Conservation (phyloP, 208 protist genomes). For the Sergeia podlipaevii region DNA sequence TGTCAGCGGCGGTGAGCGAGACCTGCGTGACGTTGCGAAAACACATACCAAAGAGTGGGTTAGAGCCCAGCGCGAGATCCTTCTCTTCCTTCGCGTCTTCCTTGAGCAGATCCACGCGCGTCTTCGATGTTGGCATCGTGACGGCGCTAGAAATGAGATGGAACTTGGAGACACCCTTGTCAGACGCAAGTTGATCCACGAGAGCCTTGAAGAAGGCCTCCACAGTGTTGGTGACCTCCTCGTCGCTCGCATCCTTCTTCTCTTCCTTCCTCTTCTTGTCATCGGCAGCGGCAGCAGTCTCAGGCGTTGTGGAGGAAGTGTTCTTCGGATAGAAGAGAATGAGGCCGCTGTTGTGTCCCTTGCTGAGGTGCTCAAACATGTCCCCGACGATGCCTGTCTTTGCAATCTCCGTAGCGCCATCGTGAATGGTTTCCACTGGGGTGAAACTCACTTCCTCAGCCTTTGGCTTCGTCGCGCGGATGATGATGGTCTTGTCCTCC, state of each 20-base stretch:
- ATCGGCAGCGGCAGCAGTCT: too few species aligned
- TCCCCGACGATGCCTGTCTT: conserved; percentile 15
- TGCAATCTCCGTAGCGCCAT: not conserved
- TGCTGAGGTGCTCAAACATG: conserved; percentile 14
- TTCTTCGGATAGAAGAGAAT: conserved; percentile 22
- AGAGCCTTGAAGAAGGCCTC: conserved; percentile 17
- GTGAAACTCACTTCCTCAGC: not conserved
- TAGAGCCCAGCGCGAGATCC: conserved; percentile 38
- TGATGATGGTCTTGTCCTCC: conserved; percentile 14
- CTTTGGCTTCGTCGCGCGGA: not conserved
- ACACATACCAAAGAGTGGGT: conserved; percentile 55
- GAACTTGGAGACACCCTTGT: conserved; percentile 20
- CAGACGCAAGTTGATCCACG: conserved; percentile 14
- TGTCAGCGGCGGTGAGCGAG: conserved; percentile 15
- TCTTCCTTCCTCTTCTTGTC: not conserved
- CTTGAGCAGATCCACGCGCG: conserved; percentile 39
- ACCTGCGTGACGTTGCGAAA: conserved; percentile 32
- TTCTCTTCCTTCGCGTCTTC: conserved; percentile 14
- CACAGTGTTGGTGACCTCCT: conserved; percentile 15
- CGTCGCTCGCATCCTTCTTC: not conserved
- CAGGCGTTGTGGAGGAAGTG: too few species aligned
- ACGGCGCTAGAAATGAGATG: conserved; percentile 24
- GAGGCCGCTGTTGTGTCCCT: conserved; percentile 26
- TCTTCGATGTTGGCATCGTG: conserved; percentile 22
- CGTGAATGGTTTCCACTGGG: not conserved